Percentiles rank a stretch among this genome's conserved stretches.
Evolutionary conservation across 805 yeast genomes (phyloP).

Genomic region (Sugiyamaella qingdaonensis): DNA sequence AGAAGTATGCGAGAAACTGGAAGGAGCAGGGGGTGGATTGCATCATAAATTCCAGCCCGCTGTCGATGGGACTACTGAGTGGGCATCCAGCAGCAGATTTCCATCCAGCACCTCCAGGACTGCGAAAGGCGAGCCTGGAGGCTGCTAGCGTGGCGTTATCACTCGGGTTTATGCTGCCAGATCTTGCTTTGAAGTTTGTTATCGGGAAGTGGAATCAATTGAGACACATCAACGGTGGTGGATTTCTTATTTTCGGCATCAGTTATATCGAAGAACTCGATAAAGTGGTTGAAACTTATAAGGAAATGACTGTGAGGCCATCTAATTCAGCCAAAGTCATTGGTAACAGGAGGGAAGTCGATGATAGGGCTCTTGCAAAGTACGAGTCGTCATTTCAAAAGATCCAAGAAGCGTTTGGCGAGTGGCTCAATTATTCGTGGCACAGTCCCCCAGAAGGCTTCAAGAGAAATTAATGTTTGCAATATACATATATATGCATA

Average conservation of each 20-base stretch:
- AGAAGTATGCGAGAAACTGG: constrained; percentile 40
- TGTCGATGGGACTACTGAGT: constrained; percentile 81
- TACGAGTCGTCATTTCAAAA: constrained; percentile 11
- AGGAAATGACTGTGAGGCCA: constrained; percentile 11
- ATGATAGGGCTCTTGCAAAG: constrained; percentile 3
- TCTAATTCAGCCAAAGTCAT: constrained; percentile 1
- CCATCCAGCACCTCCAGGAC: constrained; percentile 69
- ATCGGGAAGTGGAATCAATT: constrained; percentile 48
- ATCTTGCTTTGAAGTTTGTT: constrained; percentile 73
- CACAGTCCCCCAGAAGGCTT: constrained; percentile 10
- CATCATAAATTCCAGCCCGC: constrained; percentile 73
- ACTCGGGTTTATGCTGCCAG: constrained; percentile 64
- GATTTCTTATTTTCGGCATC: constrained; percentile 16
- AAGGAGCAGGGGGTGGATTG: constrained; percentile 49
- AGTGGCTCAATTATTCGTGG: constrained; percentile 15
- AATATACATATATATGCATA: too few species aligned
- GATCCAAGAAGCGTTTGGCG: constrained; percentile 11
- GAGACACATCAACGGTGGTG: constrained; percentile 16
- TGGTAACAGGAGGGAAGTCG: constrained; percentile 10
- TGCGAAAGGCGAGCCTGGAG: constrained; percentile 43
- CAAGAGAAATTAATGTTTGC: too few species aligned
- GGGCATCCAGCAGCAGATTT: constrained; percentile 62
- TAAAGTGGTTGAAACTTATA: constrained; percentile 6
- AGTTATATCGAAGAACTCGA: constrained; percentile 15
- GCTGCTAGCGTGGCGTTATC: constrained; percentile 43